Evolutionary conservation across 2,329 filamentous ascomycete species (phyloP), one percentile per base, ranked within the genome.

Genomic region (Chaetomiaceae sp.): DNA sequence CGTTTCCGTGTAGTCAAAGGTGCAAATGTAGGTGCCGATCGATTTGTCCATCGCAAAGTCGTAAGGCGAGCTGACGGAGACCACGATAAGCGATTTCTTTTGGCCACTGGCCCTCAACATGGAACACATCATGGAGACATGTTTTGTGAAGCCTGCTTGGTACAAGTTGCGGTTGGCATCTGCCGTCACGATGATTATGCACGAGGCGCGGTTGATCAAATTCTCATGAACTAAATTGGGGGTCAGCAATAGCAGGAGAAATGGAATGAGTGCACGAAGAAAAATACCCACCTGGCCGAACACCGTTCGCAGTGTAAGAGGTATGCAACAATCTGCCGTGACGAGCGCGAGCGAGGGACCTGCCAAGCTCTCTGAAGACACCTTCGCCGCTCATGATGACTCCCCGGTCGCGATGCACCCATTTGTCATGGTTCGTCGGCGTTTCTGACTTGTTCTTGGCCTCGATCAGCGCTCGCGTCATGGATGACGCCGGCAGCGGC

Each of bases 151-250:
- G 0, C 89, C 89, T 41, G 88, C 82, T 63, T 97, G 91, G 61
- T 96, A 97, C 12, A 95, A 70, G 60, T 97, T 96, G 33, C 90
- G 78, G 61, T 95, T 95, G 1, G 90, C 90, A 67, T 97, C 91
- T 9, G 91, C 91, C 0, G 91, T 96, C 26, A 96, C 78, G 41
- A 96, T 83, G 52, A 97, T 85, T 52, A 96, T 88, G 4, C 86
- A 88, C 42, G 85, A 88, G 10, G 90, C 89, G 56, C 89, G 77
- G 55, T 90, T 86, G 62, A 96, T 94, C 15, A 96, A 73, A 52
- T 91, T 93, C 60, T 97, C 91, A 62, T 97, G 91, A 1, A 95
- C 86, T 64, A n/a, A n/a, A 6, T n/a, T 14, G 14, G 29, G 9
- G n/a, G 15, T 14, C 3, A 62, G 52, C 29, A 24, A n/a, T n/a